Base-by-base conservation (phyloP, 805 yeast genomes). In the Candida piceae region DNA sequence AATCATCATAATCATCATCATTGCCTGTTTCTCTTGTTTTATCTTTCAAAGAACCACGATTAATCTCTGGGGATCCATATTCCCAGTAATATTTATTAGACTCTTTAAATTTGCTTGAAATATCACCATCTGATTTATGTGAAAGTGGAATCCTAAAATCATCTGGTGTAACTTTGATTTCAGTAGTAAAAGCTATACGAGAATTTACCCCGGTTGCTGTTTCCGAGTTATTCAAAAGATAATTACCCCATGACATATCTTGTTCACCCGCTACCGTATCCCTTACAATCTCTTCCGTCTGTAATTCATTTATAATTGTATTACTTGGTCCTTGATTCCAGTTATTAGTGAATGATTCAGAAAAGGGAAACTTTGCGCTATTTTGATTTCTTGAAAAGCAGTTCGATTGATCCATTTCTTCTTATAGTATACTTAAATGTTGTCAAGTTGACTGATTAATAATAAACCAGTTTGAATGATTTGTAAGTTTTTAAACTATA, bases 291-390 rank as follows among this genome's bases (percentile, higher is more conserved):
- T n/a, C n/a, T n/a, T n/a, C n/a, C n/a, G n/a, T n/a, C n/a, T n/a
- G n/a, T n/a, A n/a, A n/a, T n/a, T n/a, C n/a, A n/a, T n/a, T n/a
- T n/a, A n/a, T n/a, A n/a, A n/a, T n/a, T n/a, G n/a, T n/a, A n/a
- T n/a, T n/a, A n/a, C n/a, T n/a, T n/a, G n/a, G n/a, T n/a, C n/a
- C n/a, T n/a, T n/a, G n/a, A n/a, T n/a, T n/a, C n/a, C n/a, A n/a
- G n/a, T n/a, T n/a, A n/a, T n/a, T n/a, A n/a, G n/a, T n/a, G n/a
- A n/a, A n/a, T n/a, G n/a, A n/a, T n/a, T n/a, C n/a, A n/a, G n/a
- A n/a, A 50, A 34, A 16, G 51, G 44, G 11, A 46, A 12, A 21
- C 50, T 46, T 28, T 48, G 44, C 16, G 46, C 38, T 4, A 49
- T 46, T 20, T 31, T 37, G 26, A 40, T 46, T 18, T 46, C 36